A percentile compares a stretch with the other conserved stretches of the same genome.
Conservation (phyloP, 2,329 filamentous ascomycete species). For the Pyrenophora graminea region DNA sequence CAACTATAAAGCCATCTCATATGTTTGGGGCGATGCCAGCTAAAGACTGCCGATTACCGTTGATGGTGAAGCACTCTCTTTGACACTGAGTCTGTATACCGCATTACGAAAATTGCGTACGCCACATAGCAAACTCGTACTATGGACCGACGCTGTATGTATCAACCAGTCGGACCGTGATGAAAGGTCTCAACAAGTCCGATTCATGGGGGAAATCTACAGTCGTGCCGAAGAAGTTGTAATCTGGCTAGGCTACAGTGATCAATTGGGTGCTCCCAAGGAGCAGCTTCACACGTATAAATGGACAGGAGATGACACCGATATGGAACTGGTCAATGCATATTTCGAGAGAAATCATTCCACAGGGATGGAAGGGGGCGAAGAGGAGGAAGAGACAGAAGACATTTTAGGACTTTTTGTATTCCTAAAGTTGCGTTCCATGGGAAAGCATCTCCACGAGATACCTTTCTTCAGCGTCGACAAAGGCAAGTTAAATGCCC, state of each 20-base stretch:
- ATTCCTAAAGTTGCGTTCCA: neutral
- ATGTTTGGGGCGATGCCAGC: neutral
- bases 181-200: slow-evolving; percentile 11
- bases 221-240: neutral
- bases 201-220: slow-evolving; percentile 18
- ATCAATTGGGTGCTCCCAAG: neutral
- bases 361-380: neutral
- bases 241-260: slow-evolving; percentile 8
- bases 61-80: neutral
- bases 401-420: slow-evolving; percentile 6
- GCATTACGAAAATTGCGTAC: neutral
- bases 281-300: neutral
- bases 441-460: neutral
- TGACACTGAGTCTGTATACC: slow-evolving; percentile 1
- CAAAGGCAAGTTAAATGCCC: neutral
- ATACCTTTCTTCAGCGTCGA: slow-evolving; percentile 5
- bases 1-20: slow-evolving; percentile 6
- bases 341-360: neutral
- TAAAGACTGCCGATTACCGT: neutral
- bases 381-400: neutral
- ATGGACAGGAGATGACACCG: neutral
- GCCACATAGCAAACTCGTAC: neutral
- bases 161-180: slow-evolving; percentile 18
- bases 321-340: neutral
- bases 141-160: slow-evolving; percentile 17